Base-by-base conservation (phyloP, 306 rosid species). In the Prosopis cineraria region DNA sequence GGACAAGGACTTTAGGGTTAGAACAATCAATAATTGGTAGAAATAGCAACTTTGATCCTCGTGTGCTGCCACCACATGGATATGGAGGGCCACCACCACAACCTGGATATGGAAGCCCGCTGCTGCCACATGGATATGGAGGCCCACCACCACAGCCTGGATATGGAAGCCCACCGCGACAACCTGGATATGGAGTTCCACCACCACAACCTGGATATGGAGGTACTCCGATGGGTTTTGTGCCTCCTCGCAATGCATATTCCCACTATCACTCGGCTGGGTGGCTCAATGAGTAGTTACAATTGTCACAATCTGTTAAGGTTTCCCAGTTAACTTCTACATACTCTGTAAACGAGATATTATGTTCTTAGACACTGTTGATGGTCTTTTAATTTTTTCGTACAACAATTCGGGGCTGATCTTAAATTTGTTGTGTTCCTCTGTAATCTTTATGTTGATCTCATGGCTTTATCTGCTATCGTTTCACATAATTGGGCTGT, bases 211-310 rank as follows among this genome's bases (percentile, higher is more conserved):
- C 88, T 7, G 87, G 75, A 64, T 69, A 70, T 64, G 83, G 78
- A 73, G 80, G 67, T 50, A 7, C 59, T 52, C 16, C 24, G 31
- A 64, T 40, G 60, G 88, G 85, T 68, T 90, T 82, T 64, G 86
- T 88, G 52, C 44, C 85, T 76, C 85, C 87, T 80, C 74, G 75
- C 31, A 68, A 16, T 9, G 10, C 47, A 17, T 76, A 80, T 81
- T 80, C 92, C 24, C 81, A 70, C 80, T 80, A 76, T 20, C 71
- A 81, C 81, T 83, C 93, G 10, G 83, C 90, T 1, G 93, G 89
- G n/a, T 79, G 91, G 91, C 84, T 83, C 58, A 70, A 83, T 34
- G 86, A 78, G 58, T 91, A 78, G 84, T 66, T 41, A 37, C 74
- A 48, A 58, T 31, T 58, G 7, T 1, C 48, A 45, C 47, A 64